Conservation (phyloP, 78 protist species). For the Dictyostelium intermedium region DNA sequence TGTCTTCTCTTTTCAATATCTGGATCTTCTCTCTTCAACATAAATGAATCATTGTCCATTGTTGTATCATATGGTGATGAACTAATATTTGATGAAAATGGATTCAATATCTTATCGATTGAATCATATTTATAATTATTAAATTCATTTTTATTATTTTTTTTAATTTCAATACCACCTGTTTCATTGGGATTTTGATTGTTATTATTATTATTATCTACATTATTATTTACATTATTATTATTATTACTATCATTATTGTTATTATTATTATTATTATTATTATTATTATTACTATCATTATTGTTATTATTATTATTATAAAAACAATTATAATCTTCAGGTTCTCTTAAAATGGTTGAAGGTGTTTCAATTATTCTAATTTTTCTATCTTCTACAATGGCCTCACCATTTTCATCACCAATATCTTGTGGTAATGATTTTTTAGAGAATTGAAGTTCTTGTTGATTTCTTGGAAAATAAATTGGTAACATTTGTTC, state of each 20-base stretch:
- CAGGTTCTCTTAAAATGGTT: slow-evolving; percentile 16
- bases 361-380: not conserved
- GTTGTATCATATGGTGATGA: not conserved
- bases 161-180: not conserved
- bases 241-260: not conserved
- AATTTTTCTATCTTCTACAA: slow-evolving; percentile 21
- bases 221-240: not conserved
- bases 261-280: not conserved
- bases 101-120: not conserved
- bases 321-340: slow-evolving; percentile 9
- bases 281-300: not conserved
- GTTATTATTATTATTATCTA: not conserved
- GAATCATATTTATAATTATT: not conserved
- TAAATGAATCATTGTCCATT: not conserved
- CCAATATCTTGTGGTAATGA: slow-evolving; percentile 32
- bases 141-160: not conserved
- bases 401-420: slow-evolving; percentile 38
- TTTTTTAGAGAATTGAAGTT: not conserved
- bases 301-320: not conserved
- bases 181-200: not conserved
- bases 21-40: slow-evolving; percentile 55
- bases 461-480: slow-evolving; percentile 45
- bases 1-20: slow-evolving; percentile 42
- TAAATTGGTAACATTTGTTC: slow-evolving; percentile 22
- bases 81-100: not conserved